A percentile compares a stretch with the other conserved stretches of the same genome.
phyloP scores from a whole-genome alignment of 2,329 filamentous ascomycete species.

The Xenoacremonium recifei region DNA sequence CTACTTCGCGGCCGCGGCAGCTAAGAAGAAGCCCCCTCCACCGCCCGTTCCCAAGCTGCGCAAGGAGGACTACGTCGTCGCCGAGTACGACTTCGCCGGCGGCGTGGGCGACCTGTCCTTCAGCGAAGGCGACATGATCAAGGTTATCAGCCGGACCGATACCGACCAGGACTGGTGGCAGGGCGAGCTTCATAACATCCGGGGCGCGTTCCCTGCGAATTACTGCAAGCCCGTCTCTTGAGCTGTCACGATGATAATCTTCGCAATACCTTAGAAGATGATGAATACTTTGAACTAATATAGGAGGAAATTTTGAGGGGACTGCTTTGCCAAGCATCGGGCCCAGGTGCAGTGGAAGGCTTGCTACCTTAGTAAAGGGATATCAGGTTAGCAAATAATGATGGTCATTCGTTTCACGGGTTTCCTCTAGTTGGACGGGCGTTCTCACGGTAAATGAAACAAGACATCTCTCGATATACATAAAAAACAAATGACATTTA shows the following conservation, averaged over 20 bases:
- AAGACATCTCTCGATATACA: too few species aligned
- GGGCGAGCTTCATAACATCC: slow-evolving; percentile 7
- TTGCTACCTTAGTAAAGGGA: too few species aligned
- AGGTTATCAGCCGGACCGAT: slow-evolving; percentile 7
- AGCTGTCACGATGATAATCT: too few species aligned
- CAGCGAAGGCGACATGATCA: slow-evolving; percentile 9
- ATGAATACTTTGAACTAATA: too few species aligned
- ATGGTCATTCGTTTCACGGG: too few species aligned
- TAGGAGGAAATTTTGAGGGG: too few species aligned
- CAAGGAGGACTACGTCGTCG: slow-evolving; percentile 9
- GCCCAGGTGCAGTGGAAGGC: too few species aligned
- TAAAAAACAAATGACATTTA: too few species aligned
- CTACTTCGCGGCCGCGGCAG: slow-evolving; percentile 6
- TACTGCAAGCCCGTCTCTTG: slow-evolving; percentile 8
- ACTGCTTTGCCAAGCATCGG: too few species aligned
- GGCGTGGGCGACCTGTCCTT: slow-evolving; percentile 11
- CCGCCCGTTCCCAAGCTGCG: slow-evolving; percentile 8
- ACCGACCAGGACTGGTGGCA: slow-evolving; percentile 15
- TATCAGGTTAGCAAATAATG: background rate
- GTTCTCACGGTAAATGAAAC: too few species aligned
- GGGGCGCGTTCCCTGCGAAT: slow-evolving; percentile 13
- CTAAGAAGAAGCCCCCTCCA: slow-evolving; percentile 11
- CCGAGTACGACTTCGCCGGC: slow-evolving; percentile 10
- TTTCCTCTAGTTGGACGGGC: background rate
- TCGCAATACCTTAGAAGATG: too few species aligned